A percentile compares a stretch with the other conserved stretches of the same genome.
Conservation (phyloP, 257 asterid species). For the Paulownia fortunei region DNA sequence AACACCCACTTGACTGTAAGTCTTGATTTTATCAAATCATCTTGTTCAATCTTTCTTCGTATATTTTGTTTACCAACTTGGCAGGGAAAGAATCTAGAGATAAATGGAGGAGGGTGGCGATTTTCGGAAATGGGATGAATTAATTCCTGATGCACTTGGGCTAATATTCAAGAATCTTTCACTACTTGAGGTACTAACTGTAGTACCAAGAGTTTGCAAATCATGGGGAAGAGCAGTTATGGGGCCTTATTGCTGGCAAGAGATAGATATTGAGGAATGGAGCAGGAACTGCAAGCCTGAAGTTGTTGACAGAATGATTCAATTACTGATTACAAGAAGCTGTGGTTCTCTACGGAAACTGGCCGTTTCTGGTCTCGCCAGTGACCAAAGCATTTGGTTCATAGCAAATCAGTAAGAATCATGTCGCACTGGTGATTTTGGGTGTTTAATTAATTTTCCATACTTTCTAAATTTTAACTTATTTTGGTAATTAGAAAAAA, state of each 20-base stretch:
- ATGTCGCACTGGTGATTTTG: neutral
- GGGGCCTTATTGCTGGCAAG: slow-evolving; percentile 94
- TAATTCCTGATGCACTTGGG: slow-evolving; percentile 88
- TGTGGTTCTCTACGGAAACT: slow-evolving; percentile 72
- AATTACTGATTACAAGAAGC: slow-evolving; percentile 65
- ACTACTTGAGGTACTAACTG: slow-evolving; percentile 65
- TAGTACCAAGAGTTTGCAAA: slow-evolving; percentile 83
- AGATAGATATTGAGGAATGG: slow-evolving; percentile 93
- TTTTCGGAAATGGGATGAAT: slow-evolving; percentile 71
- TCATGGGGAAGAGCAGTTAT: slow-evolving; percentile 77
- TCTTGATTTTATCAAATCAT: neutral
- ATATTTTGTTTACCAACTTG: neutral
- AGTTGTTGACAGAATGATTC: slow-evolving; percentile 65
- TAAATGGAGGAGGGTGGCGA: slow-evolving; percentile 61
- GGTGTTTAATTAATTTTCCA: neutral
- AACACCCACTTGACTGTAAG: neutral
- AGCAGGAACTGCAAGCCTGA: slow-evolving; percentile 56
- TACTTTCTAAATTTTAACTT: neutral
- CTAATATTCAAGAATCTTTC: slow-evolving; percentile 78
- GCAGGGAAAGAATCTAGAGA: neutral
- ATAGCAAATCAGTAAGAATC: slow-evolving; percentile 73
- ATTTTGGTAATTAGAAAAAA: neutral
- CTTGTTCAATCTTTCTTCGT: neutral
- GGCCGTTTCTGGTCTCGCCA: slow-evolving; percentile 59
- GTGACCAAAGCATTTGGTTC: slow-evolving; percentile 57